phyloP scores from a whole-genome alignment of 2,329 filamentous ascomycete species.

The Fusarium fracticaudum region DNA sequence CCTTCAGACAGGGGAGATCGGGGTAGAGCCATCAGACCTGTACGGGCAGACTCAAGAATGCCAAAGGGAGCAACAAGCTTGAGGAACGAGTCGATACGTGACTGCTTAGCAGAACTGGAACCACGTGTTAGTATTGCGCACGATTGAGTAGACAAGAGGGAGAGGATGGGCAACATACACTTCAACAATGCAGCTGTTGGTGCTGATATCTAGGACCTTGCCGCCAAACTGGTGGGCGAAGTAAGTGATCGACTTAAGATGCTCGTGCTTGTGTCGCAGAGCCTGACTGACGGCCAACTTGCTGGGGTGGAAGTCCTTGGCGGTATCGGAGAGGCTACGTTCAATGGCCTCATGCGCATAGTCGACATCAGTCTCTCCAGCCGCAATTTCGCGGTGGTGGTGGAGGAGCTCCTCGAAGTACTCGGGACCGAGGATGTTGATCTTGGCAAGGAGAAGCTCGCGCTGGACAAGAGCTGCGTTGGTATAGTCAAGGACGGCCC shows the following conservation, averaged over 20 bases:
- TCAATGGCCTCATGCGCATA: constrained; percentile 48
- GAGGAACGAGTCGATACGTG: constrained; percentile 95
- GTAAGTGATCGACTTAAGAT: constrained; percentile 95
- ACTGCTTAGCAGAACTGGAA: constrained; percentile 85
- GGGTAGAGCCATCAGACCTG: constrained; percentile 95
- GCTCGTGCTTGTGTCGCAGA: constrained; percentile 95
- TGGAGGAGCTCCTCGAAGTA: constrained; percentile 97
- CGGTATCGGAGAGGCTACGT: constrained; percentile 56
- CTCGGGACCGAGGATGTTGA: constrained; percentile 95
- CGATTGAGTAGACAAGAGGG: not conserved
- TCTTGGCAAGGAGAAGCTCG: constrained; percentile 92
- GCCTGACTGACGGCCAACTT: constrained; percentile 88
- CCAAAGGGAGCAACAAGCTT: constrained; percentile 95
- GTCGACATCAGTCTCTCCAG: constrained; percentile 59
- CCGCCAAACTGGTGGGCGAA: constrained; percentile 97
- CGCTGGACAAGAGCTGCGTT: constrained; percentile 92
- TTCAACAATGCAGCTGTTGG: constrained; percentile 98
- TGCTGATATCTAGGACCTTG: constrained; percentile 97
- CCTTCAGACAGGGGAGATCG: constrained; percentile 85
- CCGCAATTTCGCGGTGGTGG: constrained; percentile 89
- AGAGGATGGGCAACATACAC: constrained; percentile 68
- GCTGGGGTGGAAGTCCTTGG: constrained; percentile 86
- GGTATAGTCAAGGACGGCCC: constrained; percentile 98
- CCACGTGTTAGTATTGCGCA: constrained; percentile 36
- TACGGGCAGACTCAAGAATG: constrained; percentile 94